Evolutionary conservation across 345 rosid genomes (phyloP).

Genomic region (Clausena lansium): DNA sequence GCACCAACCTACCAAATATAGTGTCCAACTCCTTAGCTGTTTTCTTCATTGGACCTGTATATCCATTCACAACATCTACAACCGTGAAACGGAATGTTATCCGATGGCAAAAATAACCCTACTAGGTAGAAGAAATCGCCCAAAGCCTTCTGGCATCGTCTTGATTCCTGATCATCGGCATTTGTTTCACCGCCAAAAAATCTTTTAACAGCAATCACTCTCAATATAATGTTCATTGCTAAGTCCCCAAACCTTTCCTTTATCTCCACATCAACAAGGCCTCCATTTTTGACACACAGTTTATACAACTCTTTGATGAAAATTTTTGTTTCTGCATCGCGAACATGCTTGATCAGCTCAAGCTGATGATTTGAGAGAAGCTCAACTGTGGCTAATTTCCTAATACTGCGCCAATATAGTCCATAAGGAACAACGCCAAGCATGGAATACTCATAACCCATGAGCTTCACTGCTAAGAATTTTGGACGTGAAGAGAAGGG

Average conservation of each 20-base stretch:
- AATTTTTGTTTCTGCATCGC: conserved; percentile 14
- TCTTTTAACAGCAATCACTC: conserved; percentile 29
- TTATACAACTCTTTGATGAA: conserved; percentile 25
- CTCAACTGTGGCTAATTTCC: conserved; percentile 28
- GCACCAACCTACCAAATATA: conserved; percentile 38
- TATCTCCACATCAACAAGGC: conserved; percentile 20
- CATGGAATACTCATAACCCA: conserved; percentile 30
- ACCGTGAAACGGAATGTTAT: conserved; percentile 30
- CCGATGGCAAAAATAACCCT: conserved; percentile 26
- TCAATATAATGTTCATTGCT: conserved; percentile 29
- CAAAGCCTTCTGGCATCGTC: conserved; percentile 22
- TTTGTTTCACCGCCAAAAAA: background rate
- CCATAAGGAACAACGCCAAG: conserved; percentile 33
- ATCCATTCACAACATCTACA: conserved; percentile 33
- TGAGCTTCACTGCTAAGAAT: conserved; percentile 15
- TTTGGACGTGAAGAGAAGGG: conserved; percentile 24
- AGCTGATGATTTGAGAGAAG: conserved; percentile 35
- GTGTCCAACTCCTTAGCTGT: conserved; percentile 38
- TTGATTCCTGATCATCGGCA: conserved; percentile 14
- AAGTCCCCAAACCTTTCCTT: conserved; percentile 24
- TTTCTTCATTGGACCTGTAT: conserved; percentile 28
- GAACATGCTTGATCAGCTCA: conserved; percentile 30
- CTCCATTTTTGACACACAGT: conserved; percentile 20
- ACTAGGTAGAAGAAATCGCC: conserved; percentile 18
- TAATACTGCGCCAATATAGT: conserved; percentile 30